These are phyloP conservation scores for Zygosaccharomyces kombuchaensis DNA, from an alignment of 805 yeast species.

Conservation along the genomic window DNA sequence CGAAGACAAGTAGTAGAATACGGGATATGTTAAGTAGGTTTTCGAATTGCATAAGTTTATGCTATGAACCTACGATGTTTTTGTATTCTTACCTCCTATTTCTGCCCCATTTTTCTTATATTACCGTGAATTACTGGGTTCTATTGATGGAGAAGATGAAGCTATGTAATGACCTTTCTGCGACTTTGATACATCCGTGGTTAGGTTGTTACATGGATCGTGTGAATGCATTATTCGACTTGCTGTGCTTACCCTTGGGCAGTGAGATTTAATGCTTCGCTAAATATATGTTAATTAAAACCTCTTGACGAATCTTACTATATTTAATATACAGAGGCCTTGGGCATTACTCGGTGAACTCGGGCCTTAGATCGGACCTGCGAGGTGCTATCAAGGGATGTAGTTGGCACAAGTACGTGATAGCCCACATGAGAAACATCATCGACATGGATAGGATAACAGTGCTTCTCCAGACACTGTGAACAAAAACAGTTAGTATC, in stretches of 20 bases:
- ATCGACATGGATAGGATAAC: constrained; percentile 63
- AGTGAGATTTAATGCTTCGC: constrained; percentile 17
- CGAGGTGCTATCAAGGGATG: constrained; percentile 91
- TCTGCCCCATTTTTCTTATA: constrained; percentile 55
- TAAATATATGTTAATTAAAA: constrained; percentile 10
- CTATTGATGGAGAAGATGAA: constrained; percentile 59
- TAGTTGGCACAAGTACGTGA: constrained; percentile 77
- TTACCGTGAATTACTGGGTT: constrained; percentile 51
- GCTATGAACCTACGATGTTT: background rate
- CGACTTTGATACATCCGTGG: constrained; percentile 48
- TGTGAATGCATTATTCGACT: constrained; percentile 34
- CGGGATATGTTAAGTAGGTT: background rate
- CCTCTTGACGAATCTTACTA: background rate
- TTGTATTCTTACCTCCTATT: constrained; percentile 43
- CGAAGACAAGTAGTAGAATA: background rate
- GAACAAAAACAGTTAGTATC: constrained; percentile 5
- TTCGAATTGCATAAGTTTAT: constrained; percentile 1
- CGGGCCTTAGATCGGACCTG: constrained; percentile 87
- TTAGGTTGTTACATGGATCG: constrained; percentile 43
- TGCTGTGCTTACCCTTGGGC: constrained; percentile 7
- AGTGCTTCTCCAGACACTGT: constrained; percentile 67
- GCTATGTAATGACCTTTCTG: constrained; percentile 39
- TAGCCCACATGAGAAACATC: constrained; percentile 90
- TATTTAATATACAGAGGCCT: background rate
- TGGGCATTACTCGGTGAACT: constrained; percentile 36